Conservation (phyloP, 179 eudicot species). For the Beta macrorhiza region DNA sequence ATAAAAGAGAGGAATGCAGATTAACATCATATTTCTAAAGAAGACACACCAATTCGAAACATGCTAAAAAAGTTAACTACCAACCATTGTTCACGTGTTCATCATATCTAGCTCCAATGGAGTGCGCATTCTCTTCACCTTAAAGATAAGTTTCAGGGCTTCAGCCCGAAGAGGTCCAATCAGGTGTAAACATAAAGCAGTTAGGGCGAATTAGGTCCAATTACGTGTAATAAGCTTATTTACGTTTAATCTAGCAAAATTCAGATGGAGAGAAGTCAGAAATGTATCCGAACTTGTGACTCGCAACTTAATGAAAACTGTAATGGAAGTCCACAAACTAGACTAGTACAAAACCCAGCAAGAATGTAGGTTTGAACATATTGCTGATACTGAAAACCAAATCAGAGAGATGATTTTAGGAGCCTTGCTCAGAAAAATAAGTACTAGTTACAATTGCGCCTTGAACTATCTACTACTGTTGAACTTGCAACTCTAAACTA, state of each 20-base stretch:
- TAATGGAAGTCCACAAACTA: not conserved
- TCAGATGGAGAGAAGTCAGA: no score
- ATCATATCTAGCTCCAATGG: not conserved
- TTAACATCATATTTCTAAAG: not conserved
- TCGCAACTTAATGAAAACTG: not conserved
- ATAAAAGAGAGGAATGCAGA: not conserved
- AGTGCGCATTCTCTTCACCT: no score
- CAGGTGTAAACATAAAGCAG: no score
- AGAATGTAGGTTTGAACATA: conserved; percentile 2
- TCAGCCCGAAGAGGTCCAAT: no score
- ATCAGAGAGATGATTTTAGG: not conserved
- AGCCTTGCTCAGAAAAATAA: conserved; percentile 1
- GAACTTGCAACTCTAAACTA: not conserved
- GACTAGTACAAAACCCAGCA: not conserved
- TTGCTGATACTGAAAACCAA: not conserved
- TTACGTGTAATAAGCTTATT: no score
- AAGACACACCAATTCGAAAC: not conserved
- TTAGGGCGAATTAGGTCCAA: no score
- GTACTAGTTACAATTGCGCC: not conserved
- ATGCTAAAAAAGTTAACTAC: not conserved
- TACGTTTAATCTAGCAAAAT: no score
- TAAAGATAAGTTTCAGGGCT: no score
- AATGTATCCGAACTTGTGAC: not conserved
- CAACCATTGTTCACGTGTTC: not conserved
- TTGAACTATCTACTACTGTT: not conserved